Evolutionary conservation across 2,329 filamentous ascomycete genomes (phyloP), one percentile per base, ranked within the genome.

Genomic region (Stemphylium lycopersici): DNA sequence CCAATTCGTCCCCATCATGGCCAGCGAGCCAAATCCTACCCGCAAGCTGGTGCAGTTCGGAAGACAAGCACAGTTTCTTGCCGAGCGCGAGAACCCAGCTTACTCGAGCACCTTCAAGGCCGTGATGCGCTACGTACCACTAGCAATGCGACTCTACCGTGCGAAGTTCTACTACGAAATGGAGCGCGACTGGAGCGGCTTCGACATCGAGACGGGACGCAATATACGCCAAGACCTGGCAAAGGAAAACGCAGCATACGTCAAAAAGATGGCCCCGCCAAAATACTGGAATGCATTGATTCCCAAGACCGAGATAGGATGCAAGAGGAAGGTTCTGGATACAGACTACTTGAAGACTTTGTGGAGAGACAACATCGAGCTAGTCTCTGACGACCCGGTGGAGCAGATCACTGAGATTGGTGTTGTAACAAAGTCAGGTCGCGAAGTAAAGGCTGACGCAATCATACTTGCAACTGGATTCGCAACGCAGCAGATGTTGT

Each of bases 401-500:
- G 65, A 75, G 32, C 65, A 65, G 39, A 77, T 81, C 29, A 75
- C 69, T 0, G 68, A 71, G 11, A 51, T 54, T 11, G 78, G 77
- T 0, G 75, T 81, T 4, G 58, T 66, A 16, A 79, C 78, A 8
- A 65, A 62, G 33, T 72, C 68, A 22, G 79, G 78, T 1, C 62
- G 70, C 2, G 59, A 75, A 15, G 59, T 79, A 20, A 49, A 68
- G n/a, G 78, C 78, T 0, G 79, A 81, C 64, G 78, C 70, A 3
- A 79, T 83, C 48, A 66, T 83, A 7, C 72, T 82, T 2, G 81
- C 81, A 0, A 81, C 77, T 26, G 80, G 81, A 0, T 83, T 82
- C 41, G 73, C 79, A 39, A 81, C 81, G 1, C 76, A 78, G 45
- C 77, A 77, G 44, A 76, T 80, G 50, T 61, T 83, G 4, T 77